Conservation (phyloP, 768 basidiomycete genomes). For the Lactarius deliciosus region DNA sequence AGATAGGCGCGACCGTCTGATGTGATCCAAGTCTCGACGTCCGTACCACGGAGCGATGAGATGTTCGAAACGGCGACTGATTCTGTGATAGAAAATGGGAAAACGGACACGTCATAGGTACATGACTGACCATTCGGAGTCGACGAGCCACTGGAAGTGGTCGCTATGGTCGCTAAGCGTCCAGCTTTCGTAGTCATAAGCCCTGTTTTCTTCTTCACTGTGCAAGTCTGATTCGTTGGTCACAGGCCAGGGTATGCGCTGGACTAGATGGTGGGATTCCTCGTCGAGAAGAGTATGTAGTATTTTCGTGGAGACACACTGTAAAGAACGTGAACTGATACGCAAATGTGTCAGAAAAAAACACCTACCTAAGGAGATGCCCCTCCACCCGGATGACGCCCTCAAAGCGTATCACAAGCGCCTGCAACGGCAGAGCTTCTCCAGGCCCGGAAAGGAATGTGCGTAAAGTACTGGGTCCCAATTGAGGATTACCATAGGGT, state of each 20-base stretch:
- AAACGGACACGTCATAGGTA: conserved; percentile 6
- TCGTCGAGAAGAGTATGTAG: conserved; percentile 72
- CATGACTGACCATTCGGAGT: conserved; percentile 59
- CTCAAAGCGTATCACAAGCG: conserved; percentile 70
- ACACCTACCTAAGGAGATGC: conserved; percentile 60
- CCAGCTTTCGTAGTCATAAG: conserved; percentile 66
- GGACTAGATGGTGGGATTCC: conserved; percentile 71
- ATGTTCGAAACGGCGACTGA: conserved; percentile 69
- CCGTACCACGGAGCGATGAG: conserved; percentile 53
- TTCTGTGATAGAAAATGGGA: neutral
- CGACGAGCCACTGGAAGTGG: conserved; percentile 70
- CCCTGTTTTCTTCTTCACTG: conserved; percentile 36
- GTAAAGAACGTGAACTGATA: conserved; percentile 13
- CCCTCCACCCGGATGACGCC: conserved; percentile 82
- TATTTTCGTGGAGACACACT: conserved; percentile 76
- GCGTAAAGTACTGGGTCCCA: conserved; percentile 54
- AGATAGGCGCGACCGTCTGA: conserved; percentile 84
- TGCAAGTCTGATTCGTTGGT: conserved; percentile 44
- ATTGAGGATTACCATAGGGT: conserved; percentile 54
- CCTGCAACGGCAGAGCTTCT: conserved; percentile 69
- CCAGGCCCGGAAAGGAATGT: conserved; percentile 78
- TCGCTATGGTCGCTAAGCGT: conserved; percentile 53
- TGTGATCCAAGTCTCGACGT: conserved; percentile 80
- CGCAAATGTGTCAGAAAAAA: conserved; percentile 19
- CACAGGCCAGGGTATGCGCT: conserved; percentile 82